These are phyloP conservation scores for Simplicillium aogashimaense DNA, from an alignment of 2,329 filamentous ascomycete species.

Conservation along the genomic window DNA sequence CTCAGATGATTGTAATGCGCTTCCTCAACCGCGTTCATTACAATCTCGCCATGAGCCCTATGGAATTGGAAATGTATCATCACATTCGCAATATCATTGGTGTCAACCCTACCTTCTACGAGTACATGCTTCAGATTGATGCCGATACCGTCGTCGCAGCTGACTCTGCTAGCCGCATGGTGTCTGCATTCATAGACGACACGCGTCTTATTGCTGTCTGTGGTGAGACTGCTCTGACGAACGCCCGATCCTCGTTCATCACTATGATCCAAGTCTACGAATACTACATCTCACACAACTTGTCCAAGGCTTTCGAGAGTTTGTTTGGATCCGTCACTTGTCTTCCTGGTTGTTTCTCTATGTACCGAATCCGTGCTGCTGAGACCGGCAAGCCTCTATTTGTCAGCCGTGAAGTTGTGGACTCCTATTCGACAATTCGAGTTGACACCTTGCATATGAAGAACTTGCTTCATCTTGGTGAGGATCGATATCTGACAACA, in stretches of 20 bases:
- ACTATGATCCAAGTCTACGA: constrained; percentile 99
- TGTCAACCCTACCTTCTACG: constrained; percentile 97
- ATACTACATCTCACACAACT: constrained; percentile 97
- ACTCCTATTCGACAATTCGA: constrained; percentile 82
- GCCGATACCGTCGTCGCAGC: constrained; percentile 89
- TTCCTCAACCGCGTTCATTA: constrained; percentile 99
- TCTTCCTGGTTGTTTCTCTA: constrained; percentile 96
- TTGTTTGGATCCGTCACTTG: constrained; percentile 96
- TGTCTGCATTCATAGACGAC: constrained; percentile 82
- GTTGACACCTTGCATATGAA: constrained; percentile 99
- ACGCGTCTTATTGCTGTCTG: constrained; percentile 89
- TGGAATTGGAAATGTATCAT: constrained; percentile 97
- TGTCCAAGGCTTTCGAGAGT: constrained; percentile 94
- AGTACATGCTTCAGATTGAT: constrained; percentile 93
- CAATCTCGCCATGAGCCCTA: constrained; percentile 88
- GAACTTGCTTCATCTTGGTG: constrained; percentile 90
- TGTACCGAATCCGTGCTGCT: constrained; percentile 93
- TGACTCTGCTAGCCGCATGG: constrained; percentile 86
- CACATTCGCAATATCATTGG: constrained; percentile 98
- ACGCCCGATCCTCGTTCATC: constrained; percentile 84
- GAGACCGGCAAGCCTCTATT: constrained; percentile 95
- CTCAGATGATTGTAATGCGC: constrained; percentile 96
- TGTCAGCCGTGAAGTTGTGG: constrained; percentile 83
- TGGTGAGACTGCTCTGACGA: constrained; percentile 87
- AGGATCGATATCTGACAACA: constrained; percentile 95